These are phyloP conservation scores for Colletotrichum sidae DNA, from an alignment of 2,329 filamentous ascomycete species.

Conservation along the genomic window DNA sequence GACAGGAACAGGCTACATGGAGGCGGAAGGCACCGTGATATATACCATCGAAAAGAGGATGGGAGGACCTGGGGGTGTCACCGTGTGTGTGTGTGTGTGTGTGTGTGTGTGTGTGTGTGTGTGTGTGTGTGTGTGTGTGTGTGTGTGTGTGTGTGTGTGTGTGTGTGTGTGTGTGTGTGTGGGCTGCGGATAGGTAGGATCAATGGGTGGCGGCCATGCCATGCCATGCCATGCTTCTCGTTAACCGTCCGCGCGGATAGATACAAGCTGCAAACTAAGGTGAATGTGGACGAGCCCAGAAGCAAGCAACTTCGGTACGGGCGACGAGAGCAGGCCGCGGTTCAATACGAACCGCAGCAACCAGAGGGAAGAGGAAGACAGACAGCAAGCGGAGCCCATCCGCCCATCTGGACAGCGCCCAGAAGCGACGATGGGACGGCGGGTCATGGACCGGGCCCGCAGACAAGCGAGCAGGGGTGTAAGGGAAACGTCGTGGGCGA, in stretches of 20 bases:
- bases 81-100: too few relatives aligned
- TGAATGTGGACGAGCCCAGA: constrained; percentile 5
- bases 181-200: neutral
- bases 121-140: too few relatives aligned
- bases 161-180: too few relatives aligned
- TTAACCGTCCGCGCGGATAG: constrained; percentile 9
- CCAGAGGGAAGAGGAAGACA: constrained; percentile 13
- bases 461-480: constrained; percentile 24
- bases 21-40: constrained; percentile 35
- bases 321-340: neutral
- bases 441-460: constrained; percentile 27
- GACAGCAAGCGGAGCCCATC: constrained; percentile 21
- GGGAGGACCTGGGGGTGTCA: neutral
- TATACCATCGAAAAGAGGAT: constrained; percentile 31
- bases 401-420: constrained; percentile 23
- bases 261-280: constrained; percentile 4
- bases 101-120: too few relatives aligned
- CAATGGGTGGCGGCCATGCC: constrained; percentile 7
- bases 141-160: too few relatives aligned
- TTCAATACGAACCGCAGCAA: constrained; percentile 32
- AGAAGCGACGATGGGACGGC: constrained; percentile 19
- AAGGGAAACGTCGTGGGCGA: constrained; percentile 14
- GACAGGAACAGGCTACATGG: constrained; percentile 22
- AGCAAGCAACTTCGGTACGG: constrained; percentile 14
- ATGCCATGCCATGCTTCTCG: neutral